Conservation (phyloP, 305 asterid genomes). For the Withania somnifera region DNA sequence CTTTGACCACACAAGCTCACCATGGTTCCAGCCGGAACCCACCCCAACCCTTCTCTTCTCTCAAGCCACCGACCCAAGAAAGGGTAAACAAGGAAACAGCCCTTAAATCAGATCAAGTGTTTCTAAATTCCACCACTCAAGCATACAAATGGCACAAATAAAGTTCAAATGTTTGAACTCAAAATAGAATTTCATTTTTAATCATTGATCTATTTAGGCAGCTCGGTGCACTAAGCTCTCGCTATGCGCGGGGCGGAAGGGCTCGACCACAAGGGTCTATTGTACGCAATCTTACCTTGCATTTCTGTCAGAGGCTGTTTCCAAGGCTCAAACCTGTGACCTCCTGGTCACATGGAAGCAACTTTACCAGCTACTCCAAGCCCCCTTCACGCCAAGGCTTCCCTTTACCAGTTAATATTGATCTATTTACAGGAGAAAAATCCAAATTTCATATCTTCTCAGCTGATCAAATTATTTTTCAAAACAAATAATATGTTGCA, state of each 20-base stretch:
- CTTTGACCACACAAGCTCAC: not conserved
- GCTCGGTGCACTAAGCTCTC: too few species aligned
- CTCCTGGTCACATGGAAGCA: too few species aligned
- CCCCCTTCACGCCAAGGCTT: too few species aligned
- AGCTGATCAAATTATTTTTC: not conserved
- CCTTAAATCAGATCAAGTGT: not conserved
- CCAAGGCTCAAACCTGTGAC: too few species aligned
- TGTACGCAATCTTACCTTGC: too few species aligned
- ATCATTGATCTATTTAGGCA: not conserved
- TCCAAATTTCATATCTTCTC: not conserved
- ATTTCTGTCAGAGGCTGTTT: too few species aligned
- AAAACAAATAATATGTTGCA: not conserved
- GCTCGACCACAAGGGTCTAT: too few species aligned
- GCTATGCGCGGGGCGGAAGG: too few species aligned
- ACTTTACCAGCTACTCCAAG: too few species aligned
- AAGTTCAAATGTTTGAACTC: not conserved
- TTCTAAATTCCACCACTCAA: not conserved
- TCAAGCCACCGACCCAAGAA: not conserved
- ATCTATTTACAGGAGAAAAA: not conserved
- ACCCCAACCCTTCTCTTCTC: not conserved
- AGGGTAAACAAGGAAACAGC: not conserved
- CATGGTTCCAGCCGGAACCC: not conserved
- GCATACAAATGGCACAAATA: not conserved
- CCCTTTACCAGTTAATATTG: too few species aligned
- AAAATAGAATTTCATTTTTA: not conserved